Evolutionary conservation across 371 early-diverging fungal species (phyloP).

Genomic region (Apophysomyces variabilis): DNA sequence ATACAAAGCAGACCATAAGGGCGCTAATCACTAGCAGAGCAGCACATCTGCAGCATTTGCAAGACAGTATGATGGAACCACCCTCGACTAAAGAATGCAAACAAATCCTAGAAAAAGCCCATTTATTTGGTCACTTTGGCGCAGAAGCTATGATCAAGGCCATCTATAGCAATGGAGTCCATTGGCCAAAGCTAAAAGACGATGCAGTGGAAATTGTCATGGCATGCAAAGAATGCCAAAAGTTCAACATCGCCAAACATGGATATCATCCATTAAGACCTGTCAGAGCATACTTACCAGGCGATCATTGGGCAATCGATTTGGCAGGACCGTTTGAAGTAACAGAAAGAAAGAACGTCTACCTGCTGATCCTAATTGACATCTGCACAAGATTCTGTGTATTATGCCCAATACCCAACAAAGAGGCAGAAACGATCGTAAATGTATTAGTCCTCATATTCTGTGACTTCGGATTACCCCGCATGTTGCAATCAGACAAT

Average conservation of each 20-base stretch:
- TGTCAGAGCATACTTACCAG: conserved; percentile 24
- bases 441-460: too few species aligned
- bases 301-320: conserved; percentile 33
- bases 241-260: conserved; percentile 14
- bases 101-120: conserved; percentile 17
- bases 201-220: conserved; percentile 21
- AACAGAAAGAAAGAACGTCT: not conserved
- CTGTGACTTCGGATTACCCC: too few species aligned
- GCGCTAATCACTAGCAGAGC: not conserved
- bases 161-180: conserved; percentile 14
- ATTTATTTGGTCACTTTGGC: conserved; percentile 26
- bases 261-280: conserved; percentile 27
- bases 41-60: not conserved
- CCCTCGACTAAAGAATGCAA: conserved; percentile 13
- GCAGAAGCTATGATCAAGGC: conserved; percentile 20
- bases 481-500: too few species aligned
- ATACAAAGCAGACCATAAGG: not conserved
- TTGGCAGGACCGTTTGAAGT: conserved; percentile 28
- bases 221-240: conserved; percentile 21
- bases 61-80: too few species aligned
- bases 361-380: too few species aligned
- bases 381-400: too few species aligned
- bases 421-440: too few species aligned
- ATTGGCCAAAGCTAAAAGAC: conserved; percentile 24
- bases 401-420: too few species aligned